phyloP scores from a whole-genome alignment of 371 early-diverging fungal species.

The Haplosporangium sp. region DNA sequence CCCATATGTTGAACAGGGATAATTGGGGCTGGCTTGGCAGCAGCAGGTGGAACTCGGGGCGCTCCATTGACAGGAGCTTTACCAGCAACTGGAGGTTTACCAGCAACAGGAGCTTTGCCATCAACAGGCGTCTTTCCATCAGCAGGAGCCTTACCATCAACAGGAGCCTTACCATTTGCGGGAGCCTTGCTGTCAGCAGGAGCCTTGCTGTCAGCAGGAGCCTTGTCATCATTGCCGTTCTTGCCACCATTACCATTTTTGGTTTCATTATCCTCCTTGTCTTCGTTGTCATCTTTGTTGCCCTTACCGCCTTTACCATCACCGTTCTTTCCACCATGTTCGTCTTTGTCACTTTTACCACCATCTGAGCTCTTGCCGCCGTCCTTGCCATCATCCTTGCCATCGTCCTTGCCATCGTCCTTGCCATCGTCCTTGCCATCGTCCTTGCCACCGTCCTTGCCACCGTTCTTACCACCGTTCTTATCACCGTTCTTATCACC shows the following conservation, averaged over 20 bases:
- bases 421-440: neutral
- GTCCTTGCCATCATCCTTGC: constrained; percentile 6
- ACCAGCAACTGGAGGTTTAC: constrained; percentile 11
- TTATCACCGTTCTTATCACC: neutral
- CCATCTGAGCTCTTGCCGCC: neutral
- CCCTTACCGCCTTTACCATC: constrained; percentile 2
- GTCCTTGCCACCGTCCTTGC: neutral
- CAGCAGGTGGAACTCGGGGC: constrained; percentile 9
- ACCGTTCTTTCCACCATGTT: constrained; percentile 8
- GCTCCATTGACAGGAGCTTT: constrained; percentile 12
- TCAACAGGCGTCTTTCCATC: neutral
- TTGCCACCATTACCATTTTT: neutral
- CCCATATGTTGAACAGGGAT: constrained; percentile 51
- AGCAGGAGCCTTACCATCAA: constrained; percentile 5
- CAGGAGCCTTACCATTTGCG: constrained; percentile 2
- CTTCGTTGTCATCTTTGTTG: neutral
- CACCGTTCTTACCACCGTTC: neutral
- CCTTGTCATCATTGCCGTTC: constrained; percentile 2
- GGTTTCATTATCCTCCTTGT: neutral
- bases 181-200: neutral
- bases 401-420: constrained; percentile 4
- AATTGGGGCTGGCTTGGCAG: constrained; percentile 34
- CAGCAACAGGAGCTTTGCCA: constrained; percentile 10
- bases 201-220: constrained; percentile 7
- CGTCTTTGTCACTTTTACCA: neutral